Conservation (phyloP, 1,284 basidiomycete species). For the Coriolopsis trogii region DNA sequence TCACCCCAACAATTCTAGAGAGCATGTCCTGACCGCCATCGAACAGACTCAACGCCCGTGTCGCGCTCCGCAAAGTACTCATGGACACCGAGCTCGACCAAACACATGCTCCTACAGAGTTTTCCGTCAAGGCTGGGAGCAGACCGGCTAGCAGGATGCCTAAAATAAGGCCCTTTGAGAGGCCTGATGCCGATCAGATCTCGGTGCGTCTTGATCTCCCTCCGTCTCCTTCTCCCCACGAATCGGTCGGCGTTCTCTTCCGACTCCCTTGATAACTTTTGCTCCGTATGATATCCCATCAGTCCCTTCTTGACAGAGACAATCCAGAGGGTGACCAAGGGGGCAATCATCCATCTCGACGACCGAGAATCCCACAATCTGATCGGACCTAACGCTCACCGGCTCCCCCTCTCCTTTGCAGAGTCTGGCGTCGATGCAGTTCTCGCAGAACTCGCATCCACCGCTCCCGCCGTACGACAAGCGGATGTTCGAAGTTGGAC, state of each 20-base stretch:
- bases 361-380: too few relatives aligned
- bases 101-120: conserved; percentile 1
- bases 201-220: conserved; percentile 2
- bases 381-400: too few relatives aligned
- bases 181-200: not conserved
- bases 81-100: conserved; percentile 5
- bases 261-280: not conserved
- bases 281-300: too few relatives aligned
- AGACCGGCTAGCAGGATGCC: conserved; percentile 1
- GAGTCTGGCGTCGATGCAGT: too few relatives aligned
- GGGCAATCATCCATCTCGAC: too few relatives aligned
- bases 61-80: conserved; percentile 14
- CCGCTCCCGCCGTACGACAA: too few relatives aligned
- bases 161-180: not conserved
- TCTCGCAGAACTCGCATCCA: too few relatives aligned
- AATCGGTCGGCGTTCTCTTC: not conserved
- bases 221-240: not conserved
- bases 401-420: too few relatives aligned
- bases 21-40: not conserved
- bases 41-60: conserved; percentile 17
- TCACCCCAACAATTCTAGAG: not conserved
- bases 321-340: too few relatives aligned
- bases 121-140: not conserved
- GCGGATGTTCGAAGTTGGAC: too few relatives aligned
- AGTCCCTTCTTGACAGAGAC: too few relatives aligned